Percentiles rank a stretch among this genome's conserved stretches.
Conservation (phyloP, 306 rosid genomes). For the Fragaria nilgerrensis region DNA sequence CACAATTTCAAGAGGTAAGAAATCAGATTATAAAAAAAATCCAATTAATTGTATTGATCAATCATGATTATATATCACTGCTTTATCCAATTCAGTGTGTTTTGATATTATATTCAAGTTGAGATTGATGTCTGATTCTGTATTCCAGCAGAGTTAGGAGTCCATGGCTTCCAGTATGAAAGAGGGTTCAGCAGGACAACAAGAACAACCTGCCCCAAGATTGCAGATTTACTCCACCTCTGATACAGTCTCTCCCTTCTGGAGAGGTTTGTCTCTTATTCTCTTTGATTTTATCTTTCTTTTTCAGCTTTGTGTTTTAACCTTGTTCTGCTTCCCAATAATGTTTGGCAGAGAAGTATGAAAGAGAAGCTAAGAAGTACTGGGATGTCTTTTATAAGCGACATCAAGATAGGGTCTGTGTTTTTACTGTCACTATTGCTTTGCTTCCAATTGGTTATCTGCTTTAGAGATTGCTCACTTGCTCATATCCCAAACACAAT, state of each 20-base stretch:
- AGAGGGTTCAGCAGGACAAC: conserved; percentile 39
- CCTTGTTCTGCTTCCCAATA: neutral
- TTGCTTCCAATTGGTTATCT: neutral
- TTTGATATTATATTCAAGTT: neutral
- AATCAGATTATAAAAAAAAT: neutral
- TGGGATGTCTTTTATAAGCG: conserved; percentile 94
- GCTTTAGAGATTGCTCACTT: neutral
- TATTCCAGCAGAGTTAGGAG: conserved; percentile 2
- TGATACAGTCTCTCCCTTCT: conserved; percentile 58
- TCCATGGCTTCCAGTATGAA: conserved; percentile 47
- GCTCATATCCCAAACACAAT: neutral
- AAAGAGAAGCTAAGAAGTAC: conserved; percentile 80
- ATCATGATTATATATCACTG: neutral
- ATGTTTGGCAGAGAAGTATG: conserved; percentile 66
- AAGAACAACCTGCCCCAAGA: conserved; percentile 41
- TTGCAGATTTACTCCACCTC: conserved; percentile 71
- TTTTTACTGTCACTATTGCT: neutral
- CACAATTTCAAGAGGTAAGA: conserved; percentile 10
- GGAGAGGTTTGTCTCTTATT: conserved; percentile 63
- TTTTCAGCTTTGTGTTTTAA: too few species aligned
- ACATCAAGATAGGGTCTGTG: conserved; percentile 76
- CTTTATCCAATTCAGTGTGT: neutral
- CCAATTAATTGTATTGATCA: neutral
- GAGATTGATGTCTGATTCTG: neutral
- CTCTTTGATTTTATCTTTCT: neutral